Evolutionary conservation across 768 basidiomycete genomes (phyloP), one percentile per base, ranked within the genome.

Genomic region (Naganishia vaughanmartiniae): DNA sequence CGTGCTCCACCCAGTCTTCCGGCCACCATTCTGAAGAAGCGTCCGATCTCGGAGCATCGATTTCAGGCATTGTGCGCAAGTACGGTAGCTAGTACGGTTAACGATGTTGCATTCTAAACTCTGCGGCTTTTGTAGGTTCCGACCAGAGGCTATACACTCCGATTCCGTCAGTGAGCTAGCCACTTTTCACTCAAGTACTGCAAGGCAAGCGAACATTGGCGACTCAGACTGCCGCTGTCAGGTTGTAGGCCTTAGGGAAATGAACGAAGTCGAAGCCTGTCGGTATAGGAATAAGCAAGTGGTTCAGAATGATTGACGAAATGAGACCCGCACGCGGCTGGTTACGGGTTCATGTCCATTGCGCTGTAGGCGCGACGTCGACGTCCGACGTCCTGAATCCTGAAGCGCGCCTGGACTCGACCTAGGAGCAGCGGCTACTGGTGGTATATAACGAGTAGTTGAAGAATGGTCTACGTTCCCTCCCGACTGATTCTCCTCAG

Each of bases 21-120:
- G 60, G 60, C 60, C 60, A 63, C 42, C 42, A 63, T 30, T 63
- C 39, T 12, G 39, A 11, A 45, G 36, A 42, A n/a, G 60, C 60
- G 28, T 63, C 60, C 24, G 60, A 34, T 30, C 60, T 26, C 9
- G 60, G 42, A 11, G 46, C 46, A n/a, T 15, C 28, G 26, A 63
- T 46, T 45, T 63, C 60, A 42, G 42, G 60, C 60, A 63, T 63
- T 2, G 10, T 9, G 10, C 10, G 17, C 7, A 15, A 42, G 42
- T 42, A 15, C 21, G 12, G 48, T 51, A 24, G 42, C 42, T 42
- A 11, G 42, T 14, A n/a, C 21, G 24, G 48, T 51, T 51, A 51
- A 26, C 48, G 48, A 14, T 51, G 48, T 51, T 26, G 48, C 48
- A 51, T 51, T 42, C 19, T 51, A 7, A 4, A 51, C 24, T 51